phyloP scores from a whole-genome alignment of 345 rosid genomes.

The Acer yangbiense region DNA sequence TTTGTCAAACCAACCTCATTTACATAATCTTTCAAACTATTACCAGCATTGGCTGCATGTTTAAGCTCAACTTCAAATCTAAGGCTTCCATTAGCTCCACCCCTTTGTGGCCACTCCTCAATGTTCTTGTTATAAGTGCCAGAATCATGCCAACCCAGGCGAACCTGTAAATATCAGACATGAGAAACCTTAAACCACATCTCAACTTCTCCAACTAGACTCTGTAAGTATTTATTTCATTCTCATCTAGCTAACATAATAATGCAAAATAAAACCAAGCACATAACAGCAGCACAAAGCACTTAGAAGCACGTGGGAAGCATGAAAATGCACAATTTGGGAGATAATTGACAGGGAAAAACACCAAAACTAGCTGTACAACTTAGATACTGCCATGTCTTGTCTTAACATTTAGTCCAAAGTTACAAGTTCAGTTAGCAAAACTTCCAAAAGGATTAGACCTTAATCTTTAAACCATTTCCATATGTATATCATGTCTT shows the following conservation, averaged over 20 bases:
- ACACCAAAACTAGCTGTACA: no score
- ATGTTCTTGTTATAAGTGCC: constrained; percentile 93
- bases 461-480: no score
- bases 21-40: constrained; percentile 7
- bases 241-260: background rate
- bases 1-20: constrained; percentile 8
- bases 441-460: background rate
- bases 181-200: background rate
- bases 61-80: constrained; percentile 90
- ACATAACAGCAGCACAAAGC: background rate
- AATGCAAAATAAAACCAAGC: background rate
- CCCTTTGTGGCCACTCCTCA: constrained; percentile 88
- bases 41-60: constrained; percentile 97
- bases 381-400: background rate
- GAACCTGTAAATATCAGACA: constrained; percentile 50
- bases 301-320: background rate
- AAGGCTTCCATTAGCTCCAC: constrained; percentile 96
- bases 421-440: background rate
- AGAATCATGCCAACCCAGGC: constrained; percentile 96
- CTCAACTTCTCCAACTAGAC: background rate
- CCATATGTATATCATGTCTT: no score
- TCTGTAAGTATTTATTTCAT: background rate
- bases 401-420: background rate
- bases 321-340: background rate
- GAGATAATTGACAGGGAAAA: background rate